Conservation (phyloP, 352 stramenopile genomes). For the Pythium phragmitis region DNA sequence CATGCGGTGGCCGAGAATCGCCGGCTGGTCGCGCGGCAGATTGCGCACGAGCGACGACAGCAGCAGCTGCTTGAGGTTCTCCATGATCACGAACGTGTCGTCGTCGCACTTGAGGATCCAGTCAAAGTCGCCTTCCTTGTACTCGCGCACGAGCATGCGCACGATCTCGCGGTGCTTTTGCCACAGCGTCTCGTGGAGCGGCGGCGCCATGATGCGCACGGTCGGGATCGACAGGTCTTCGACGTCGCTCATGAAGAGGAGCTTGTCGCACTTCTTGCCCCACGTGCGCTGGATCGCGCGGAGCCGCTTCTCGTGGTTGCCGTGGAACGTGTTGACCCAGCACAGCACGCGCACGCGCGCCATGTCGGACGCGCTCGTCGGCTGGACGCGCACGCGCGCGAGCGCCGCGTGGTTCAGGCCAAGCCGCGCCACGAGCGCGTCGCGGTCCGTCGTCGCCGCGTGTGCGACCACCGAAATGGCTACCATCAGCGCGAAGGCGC, state of each 20-base stretch:
- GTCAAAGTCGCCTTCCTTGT: constrained; percentile 61
- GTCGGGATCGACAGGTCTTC: constrained; percentile 65
- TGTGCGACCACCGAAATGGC: constrained; percentile 4
- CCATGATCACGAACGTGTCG: constrained; percentile 84
- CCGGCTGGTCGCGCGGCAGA: constrained; percentile 37
- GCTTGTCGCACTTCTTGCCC: constrained; percentile 80
- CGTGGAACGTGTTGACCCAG: constrained; percentile 86
- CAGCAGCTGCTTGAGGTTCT: constrained; percentile 81
- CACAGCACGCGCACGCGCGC: constrained; percentile 64
- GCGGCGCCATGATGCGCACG: constrained; percentile 59
- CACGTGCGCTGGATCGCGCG: constrained; percentile 73
- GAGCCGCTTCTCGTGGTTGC: constrained; percentile 64
- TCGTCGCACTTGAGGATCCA: constrained; percentile 90
- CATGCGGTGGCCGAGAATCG: constrained; percentile 81
- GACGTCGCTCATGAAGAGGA: constrained; percentile 87
- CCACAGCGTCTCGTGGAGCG: constrained; percentile 76
- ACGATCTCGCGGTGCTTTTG: constrained; percentile 86
- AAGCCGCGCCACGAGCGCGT: constrained; percentile 39
- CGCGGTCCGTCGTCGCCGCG: constrained; percentile 8
- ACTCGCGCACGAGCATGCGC: constrained; percentile 66
- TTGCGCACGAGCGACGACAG: constrained; percentile 44
- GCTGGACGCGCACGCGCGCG: constrained; percentile 62
- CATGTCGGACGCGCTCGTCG: constrained; percentile 37
- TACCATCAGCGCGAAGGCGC: not conserved
- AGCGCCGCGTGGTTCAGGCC: constrained; percentile 71